Evolutionary conservation across 176 grass and related monocot species (phyloP), one percentile per base, ranked within the genome.

Genomic region (Calamus simplicifolius): DNA sequence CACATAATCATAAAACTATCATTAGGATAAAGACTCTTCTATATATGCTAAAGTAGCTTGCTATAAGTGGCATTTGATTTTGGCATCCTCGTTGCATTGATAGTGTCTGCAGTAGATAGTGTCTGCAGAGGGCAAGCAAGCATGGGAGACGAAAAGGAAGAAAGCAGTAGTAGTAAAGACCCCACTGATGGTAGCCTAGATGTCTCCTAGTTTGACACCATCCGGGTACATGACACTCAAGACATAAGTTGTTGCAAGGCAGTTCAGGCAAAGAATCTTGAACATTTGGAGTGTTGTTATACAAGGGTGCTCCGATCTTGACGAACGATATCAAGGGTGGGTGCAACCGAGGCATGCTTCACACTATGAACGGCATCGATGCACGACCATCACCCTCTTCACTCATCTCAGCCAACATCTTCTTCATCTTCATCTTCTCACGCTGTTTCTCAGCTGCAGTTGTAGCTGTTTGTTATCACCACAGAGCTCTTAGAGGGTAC

Each of bases 271-370:
- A 74, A 98, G 87, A 82, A 98, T 98, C 84, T 98, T 92, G 63
- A 98, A 98, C 93, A 98, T 92, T 77, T 98, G 93, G 74, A 98
- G 93, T 14, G 87, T 98, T 6, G 93, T 98, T 19, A 98, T n/a
- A n/a, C 93, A 55, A 98, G 76, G 16, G 93, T 92, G 75, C 93
- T 92, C 69, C 93, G 61, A 16, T 87, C 93, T 67, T 97, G 93
- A 48, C 84, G 87, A 73, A 98, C 88, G 69, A 98, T 92, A 76
- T 98, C 93, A 48, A 98, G 81, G 3, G 93, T 88, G 28, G 87
- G 93, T 21, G 81, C 84, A 68, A 98, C 87, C 19, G 84, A 92
- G 17, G 87, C 87, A 74, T 98, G 93, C 66, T 98, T 97, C 68
- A 87, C 93, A n/a, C n/a, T 63, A 87, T 97, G 69, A 97, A 97